A percentile compares a stretch with the other conserved stretches of the same genome.
Conservation (phyloP, 2,329 filamentous ascomycete genomes). For the Colletotrichum falcatum region DNA sequence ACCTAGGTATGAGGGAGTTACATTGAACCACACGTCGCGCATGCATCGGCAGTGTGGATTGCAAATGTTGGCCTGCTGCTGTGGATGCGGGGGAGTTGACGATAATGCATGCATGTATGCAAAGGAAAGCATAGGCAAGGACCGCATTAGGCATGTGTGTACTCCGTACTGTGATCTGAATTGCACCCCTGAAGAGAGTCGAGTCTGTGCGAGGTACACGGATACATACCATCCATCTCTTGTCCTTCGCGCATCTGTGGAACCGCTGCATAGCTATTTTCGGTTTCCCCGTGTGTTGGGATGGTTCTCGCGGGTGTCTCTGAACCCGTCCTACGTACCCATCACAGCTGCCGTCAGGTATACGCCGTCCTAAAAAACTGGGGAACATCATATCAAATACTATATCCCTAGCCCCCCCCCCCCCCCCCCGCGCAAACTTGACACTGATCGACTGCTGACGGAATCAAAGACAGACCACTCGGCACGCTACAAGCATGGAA, state of each 20-base stretch:
- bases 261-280: conserved; percentile 30
- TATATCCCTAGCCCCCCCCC: no score
- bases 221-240: conserved; percentile 13
- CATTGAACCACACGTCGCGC: conserved; percentile 15
- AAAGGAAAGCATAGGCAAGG: not conserved
- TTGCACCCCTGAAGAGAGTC: conserved; percentile 3
- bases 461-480: not conserved
- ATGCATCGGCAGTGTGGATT: conserved; percentile 3
- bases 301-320: conserved; percentile 27
- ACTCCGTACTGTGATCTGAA: not conserved
- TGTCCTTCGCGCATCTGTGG: conserved; percentile 1
- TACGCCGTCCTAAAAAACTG: not conserved
- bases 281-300: conserved; percentile 12
- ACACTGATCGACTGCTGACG: conserved; percentile 21
- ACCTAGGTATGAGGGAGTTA: not conserved
- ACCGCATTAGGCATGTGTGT: not conserved
- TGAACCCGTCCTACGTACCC: conserved; percentile 15
- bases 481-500: not conserved
- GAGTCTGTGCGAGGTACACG: conserved; percentile 24
- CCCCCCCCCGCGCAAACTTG: not conserved
- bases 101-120: conserved; percentile 8
- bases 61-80: conserved; percentile 9
- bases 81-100: not conserved
- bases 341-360: not conserved
- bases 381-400: conserved; percentile 27